Evolutionary conservation across 2,329 filamentous ascomycete genomes (phyloP), one percentile per base, ranked within the genome.

Genomic region (Gliomastix tumulicola): DNA sequence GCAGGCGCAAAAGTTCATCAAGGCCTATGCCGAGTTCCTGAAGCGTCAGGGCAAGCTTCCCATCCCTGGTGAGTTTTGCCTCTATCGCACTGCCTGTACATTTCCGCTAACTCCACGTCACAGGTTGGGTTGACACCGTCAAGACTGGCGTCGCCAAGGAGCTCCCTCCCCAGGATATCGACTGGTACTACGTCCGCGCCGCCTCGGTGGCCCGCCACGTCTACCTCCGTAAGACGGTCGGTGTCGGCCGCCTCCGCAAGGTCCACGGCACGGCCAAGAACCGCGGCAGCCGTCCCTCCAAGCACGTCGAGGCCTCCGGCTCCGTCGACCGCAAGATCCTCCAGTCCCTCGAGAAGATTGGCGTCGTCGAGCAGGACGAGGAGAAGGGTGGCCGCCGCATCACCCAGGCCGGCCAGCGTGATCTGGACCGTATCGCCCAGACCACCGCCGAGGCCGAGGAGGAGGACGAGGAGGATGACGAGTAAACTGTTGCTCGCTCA

Each of bases 191-290:
- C 70, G 68, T 81, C 65, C 89, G 92, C 63, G 89, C 90, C 59
- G 92, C 92, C 57, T 82, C 90, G 52, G 84, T 98, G 64, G 92
- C 92, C 61, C 88, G 89, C 63, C 90, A 97, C 79, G 83, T 98
- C 77, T 98, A 98, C 80, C 79, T 98, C 68, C 86, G 92, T 76
- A 98, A 98, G 81, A 96, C 89, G 48, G 89, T 98, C 64, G 92
- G 92, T 79, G 88, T 98, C 55, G 92, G 92, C 71, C 88, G 92
- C 63, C 82, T 98, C 57, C 85, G 90, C 69, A 95, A 94, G 77
- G 85, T 84, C 50, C 92, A 98, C 81, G 92, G 88, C 59, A 84
- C 80, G 56, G 84, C 85, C 76, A 96, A 94, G 83, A 98, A 97
- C 84, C 88, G 92, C 56, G 92, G 92, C 58, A 80, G 80, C 56